A percentile compares a stretch with the other conserved stretches of the same genome.
phyloP scores from a whole-genome alignment of 2,329 filamentous ascomycete genomes.

The Domatiomyces globalis region DNA sequence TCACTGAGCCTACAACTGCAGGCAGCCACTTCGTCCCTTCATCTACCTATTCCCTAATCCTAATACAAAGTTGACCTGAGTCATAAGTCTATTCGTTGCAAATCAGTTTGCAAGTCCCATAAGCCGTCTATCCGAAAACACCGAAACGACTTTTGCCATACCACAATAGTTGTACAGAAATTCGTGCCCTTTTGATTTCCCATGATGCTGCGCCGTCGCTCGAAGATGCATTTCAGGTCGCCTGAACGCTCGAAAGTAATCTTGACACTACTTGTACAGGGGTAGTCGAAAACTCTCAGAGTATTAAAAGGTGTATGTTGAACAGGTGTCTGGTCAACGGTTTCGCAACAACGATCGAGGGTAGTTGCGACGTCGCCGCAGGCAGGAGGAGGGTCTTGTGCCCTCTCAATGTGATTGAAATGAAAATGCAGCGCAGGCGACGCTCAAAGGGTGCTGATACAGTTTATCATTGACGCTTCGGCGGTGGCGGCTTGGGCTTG shows the following conservation, averaged over 20 bases:
- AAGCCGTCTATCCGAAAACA: conserved; percentile 13
- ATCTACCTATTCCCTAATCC: neutral
- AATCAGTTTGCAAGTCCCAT: conserved; percentile 2
- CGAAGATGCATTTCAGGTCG: conserved; percentile 11
- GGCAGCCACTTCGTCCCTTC: neutral
- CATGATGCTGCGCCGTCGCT: conserved; percentile 15
- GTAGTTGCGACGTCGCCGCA: neutral
- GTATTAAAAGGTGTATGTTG: conserved; percentile 9
- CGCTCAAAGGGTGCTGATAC: conserved; percentile 14
- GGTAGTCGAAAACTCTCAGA: conserved; percentile 14
- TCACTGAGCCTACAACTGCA: neutral
- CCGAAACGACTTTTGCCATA: conserved; percentile 14
- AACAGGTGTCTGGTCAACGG: neutral
- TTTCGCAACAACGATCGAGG: neutral
- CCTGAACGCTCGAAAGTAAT: conserved; percentile 15
- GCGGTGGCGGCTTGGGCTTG: conserved; percentile 32
- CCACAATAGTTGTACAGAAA: conserved; percentile 17
- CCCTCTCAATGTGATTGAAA: conserved; percentile 12
- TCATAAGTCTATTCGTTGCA: conserved; percentile 13
- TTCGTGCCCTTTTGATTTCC: conserved; percentile 10
- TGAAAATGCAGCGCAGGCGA: conserved; percentile 14
- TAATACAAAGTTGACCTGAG: conserved; percentile 17
- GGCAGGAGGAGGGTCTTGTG: conserved; percentile 1
- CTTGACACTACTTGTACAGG: conserved; percentile 19
- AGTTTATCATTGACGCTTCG: conserved; percentile 8